These are phyloP conservation scores for Podospora tetraspora DNA, from an alignment of 495 filamentous ascomycete genomes.

Conservation along the genomic window DNA sequence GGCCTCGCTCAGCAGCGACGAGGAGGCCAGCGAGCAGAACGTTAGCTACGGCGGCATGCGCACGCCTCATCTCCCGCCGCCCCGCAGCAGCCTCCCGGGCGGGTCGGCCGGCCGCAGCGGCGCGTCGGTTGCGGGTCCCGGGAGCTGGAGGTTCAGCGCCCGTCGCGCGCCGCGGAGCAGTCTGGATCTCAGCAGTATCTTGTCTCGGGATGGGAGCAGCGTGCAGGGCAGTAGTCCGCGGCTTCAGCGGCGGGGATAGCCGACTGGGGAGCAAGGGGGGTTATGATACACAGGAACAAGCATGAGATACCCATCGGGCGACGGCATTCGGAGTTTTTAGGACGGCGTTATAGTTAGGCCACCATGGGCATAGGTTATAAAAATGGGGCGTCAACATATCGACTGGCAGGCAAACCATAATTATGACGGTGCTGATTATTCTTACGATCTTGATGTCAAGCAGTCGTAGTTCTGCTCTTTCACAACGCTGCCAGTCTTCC, in stretches of 20 bases:
- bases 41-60: conserved; percentile 20
- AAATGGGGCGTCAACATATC: not conserved
- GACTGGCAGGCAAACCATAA: not conserved
- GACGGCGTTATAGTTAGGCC: not conserved
- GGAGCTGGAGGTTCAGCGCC: conserved; percentile 6
- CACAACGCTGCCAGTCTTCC: not conserved
- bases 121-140: not conserved
- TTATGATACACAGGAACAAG: not conserved
- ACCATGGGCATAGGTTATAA: not conserved
- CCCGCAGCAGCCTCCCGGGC: conserved; percentile 8
- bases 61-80: conserved; percentile 11
- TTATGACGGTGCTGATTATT: not conserved
- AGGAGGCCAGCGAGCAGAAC: conserved; percentile 16
- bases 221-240: conserved; percentile 44
- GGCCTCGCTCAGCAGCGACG: conserved; percentile 49
- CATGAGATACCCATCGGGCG: conserved; percentile 7
- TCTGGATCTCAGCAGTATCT: conserved; percentile 46
- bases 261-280: not conserved
- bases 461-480: not conserved
- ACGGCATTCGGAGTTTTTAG: not conserved
- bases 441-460: not conserved
- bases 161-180: conserved; percentile 39
- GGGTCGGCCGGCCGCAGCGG: conserved; percentile 12
- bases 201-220: conserved; percentile 47
- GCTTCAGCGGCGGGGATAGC: conserved; percentile 18